These are phyloP conservation scores for Pseudonitzschia multistriata DNA, from an alignment of 108 stramenopile species.

Conservation along the genomic window DNA sequence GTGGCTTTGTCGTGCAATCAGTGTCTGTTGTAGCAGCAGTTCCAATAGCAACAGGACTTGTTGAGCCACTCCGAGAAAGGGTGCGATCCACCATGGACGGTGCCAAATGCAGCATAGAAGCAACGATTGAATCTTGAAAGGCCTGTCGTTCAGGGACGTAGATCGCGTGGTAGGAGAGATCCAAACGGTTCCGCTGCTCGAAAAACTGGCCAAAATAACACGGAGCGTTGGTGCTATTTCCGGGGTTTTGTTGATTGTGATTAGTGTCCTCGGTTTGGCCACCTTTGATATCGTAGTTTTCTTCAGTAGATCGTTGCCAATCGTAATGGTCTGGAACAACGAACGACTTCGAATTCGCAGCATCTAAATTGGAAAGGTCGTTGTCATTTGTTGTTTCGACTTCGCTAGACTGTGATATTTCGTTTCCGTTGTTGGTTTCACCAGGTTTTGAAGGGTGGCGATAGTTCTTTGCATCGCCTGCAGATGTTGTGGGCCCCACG, in stretches of 20 bases:
- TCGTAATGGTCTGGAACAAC: constrained; percentile 12
- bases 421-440: too few relatives aligned
- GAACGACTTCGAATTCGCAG: too few relatives aligned
- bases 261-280: not conserved
- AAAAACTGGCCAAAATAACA: constrained; percentile 38
- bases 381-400: too few relatives aligned
- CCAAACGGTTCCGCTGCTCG: constrained; percentile 31
- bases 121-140: constrained; percentile 52
- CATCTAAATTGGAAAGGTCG: too few relatives aligned
- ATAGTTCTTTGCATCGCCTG: too few relatives aligned
- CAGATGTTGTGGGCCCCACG: too few relatives aligned
- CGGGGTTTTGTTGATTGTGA: not conserved
- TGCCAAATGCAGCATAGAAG: constrained; percentile 21
- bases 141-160: constrained; percentile 38
- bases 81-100: too few relatives aligned
- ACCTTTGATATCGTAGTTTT: constrained; percentile 14
- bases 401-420: too few relatives aligned
- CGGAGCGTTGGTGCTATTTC: not conserved
- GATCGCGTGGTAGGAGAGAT: constrained; percentile 46
- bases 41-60: too few relatives aligned
- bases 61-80: too few relatives aligned
- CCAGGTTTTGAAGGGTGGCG: too few relatives aligned
- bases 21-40: not conserved
- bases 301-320: constrained; percentile 30
- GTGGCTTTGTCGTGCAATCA: not conserved